phyloP scores from a whole-genome alignment of 1,284 basidiomycete genomes.

The Pseudozyma pruni region DNA sequence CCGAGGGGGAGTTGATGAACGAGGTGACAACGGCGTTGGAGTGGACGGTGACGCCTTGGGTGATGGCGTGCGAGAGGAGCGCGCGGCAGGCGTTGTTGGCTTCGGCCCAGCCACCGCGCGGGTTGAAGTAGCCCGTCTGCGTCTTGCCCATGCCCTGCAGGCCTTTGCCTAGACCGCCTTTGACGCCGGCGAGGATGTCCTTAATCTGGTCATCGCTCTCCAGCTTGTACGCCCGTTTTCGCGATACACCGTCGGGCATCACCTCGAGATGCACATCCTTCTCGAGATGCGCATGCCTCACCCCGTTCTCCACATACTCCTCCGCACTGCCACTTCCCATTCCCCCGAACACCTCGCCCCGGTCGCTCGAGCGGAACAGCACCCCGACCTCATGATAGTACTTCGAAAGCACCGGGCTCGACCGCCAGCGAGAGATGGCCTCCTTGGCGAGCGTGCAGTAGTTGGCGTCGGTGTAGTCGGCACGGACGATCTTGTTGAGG shows the following conservation, averaged over 20 bases:
- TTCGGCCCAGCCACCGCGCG: conserved; percentile 85
- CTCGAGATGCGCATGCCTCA: conserved; percentile 27
- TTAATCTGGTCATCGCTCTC: conserved; percentile 16
- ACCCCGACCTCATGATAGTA: conserved; percentile 63
- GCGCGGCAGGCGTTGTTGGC: conserved; percentile 77
- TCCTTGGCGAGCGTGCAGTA: conserved; percentile 79
- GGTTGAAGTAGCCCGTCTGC: conserved; percentile 76
- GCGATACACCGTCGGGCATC: neutral
- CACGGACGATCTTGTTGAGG: conserved; percentile 78
- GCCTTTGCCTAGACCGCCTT: conserved; percentile 14
- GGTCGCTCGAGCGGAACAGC: conserved; percentile 45
- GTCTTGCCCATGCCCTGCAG: conserved; percentile 25
- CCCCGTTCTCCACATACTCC: conserved; percentile 36
- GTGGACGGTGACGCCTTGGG: conserved; percentile 75
- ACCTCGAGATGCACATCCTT: conserved; percentile 22
- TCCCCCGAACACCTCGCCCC: conserved; percentile 3
- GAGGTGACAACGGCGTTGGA: conserved; percentile 73
- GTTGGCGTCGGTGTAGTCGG: conserved; percentile 67
- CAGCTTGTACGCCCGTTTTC: conserved; percentile 32
- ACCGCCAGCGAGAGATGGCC: conserved; percentile 79
- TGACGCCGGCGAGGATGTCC: conserved; percentile 11
- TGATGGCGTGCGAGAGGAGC: conserved; percentile 74
- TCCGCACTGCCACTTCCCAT: conserved; percentile 4
- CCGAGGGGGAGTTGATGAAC: conserved; percentile 45
- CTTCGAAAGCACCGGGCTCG: conserved; percentile 33